Percentiles rank a stretch among this genome's conserved stretches.
phyloP scores from a whole-genome alignment of 306 rosid genomes.

The Sicyos baderoa region DNA sequence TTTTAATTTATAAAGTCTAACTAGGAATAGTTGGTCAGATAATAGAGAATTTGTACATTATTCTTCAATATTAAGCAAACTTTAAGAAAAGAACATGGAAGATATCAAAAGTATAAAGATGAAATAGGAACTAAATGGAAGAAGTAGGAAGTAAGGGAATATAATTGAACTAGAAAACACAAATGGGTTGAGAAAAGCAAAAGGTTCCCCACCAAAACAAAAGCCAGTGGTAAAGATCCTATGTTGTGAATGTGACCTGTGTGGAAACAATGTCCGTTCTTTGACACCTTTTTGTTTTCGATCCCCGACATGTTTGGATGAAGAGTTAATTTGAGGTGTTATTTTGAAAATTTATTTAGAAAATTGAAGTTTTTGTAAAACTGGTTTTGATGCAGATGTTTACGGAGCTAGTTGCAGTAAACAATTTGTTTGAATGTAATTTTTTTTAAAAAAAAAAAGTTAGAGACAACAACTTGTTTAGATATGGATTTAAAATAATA shows the following conservation, averaged over 20 bases:
- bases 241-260: conserved; percentile 38
- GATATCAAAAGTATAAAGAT: neutral
- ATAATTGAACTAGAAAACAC: neutral
- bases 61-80: neutral
- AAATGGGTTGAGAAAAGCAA: conserved; percentile 23
- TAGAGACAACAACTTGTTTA: no score
- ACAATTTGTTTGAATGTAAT: no score
- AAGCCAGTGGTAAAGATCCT: conserved; percentile 24
- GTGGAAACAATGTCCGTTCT: conserved; percentile 41
- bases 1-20: no score
- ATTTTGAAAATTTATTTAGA: no score
- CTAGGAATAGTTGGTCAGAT: neutral
- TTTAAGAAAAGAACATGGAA: neutral
- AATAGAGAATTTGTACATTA: neutral
- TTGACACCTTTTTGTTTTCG: conserved; percentile 18
- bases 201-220: conserved; percentile 14
- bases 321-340: no score
- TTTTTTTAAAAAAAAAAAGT: no score
- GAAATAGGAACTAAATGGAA: neutral
- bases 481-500: no score
- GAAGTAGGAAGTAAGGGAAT: neutral
- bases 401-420: no score
- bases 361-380: no score
- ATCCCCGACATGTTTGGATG: no score
- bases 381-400: no score